These are phyloP conservation scores for Sporisorium exsertum DNA, from an alignment of 1,284 basidiomycete species.

Conservation along the genomic window DNA sequence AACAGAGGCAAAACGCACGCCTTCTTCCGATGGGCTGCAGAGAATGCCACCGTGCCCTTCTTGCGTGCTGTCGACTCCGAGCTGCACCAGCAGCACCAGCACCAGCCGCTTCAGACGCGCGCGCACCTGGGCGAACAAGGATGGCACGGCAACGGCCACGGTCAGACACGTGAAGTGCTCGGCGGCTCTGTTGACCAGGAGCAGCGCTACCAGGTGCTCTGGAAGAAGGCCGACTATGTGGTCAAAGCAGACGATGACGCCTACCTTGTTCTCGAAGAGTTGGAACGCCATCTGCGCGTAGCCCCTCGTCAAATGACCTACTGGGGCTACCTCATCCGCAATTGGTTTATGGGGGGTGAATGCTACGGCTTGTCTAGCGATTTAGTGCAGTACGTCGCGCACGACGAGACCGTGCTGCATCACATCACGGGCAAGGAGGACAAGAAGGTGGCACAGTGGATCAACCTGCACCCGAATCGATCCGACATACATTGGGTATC, in stretches of 20 bases:
- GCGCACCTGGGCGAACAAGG: conserved; percentile 6
- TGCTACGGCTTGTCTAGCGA: conserved; percentile 90
- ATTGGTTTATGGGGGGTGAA: conserved; percentile 95
- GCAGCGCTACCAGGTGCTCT: conserved; percentile 57
- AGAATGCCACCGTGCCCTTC: conserved; percentile 89
- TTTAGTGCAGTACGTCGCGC: conserved; percentile 87
- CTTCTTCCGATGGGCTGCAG: conserved; percentile 86
- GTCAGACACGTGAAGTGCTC: conserved; percentile 43
- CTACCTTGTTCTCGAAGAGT: conserved; percentile 64
- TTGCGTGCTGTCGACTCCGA: conserved; percentile 41
- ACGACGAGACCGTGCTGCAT: conserved; percentile 77
- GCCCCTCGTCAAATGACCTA: conserved; percentile 63
- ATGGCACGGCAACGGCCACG: conserved; percentile 29
- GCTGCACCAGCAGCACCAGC: conserved; percentile 9
- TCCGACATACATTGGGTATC: conserved; percentile 85
- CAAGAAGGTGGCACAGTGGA: conserved; percentile 92
- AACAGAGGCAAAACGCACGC: conserved; percentile 86
- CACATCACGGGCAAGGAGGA: conserved; percentile 89
- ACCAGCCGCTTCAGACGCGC: conserved; percentile 1
- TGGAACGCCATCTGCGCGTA: conserved; percentile 66
- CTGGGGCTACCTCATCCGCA: conserved; percentile 81
- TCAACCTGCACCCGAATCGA: conserved; percentile 85
- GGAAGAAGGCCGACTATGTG: conserved; percentile 68
- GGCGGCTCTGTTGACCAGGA: conserved; percentile 28
- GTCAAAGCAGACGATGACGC: conserved; percentile 69